Evolutionary conservation across 1,284 basidiomycete species (phyloP).

Genomic region (Macrocystidia cucumis): DNA sequence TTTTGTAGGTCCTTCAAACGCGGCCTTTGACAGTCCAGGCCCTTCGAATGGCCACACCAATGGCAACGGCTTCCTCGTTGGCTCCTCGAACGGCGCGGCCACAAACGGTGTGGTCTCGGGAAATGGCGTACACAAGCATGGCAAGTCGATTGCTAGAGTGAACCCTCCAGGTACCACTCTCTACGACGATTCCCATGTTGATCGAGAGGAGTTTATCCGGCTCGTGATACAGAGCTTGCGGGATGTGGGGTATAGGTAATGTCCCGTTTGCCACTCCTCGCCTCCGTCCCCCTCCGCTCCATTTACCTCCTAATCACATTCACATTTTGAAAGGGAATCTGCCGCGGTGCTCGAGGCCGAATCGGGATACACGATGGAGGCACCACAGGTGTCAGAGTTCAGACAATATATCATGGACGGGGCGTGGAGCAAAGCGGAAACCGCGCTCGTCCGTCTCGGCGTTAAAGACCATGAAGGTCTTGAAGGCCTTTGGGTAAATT

Average conservation of each 20-base stretch:
- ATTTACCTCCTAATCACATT: conserved; percentile 2
- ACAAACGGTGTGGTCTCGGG: conserved; percentile 22
- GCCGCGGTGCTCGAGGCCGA: conserved; percentile 86
- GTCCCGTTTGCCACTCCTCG: too few relatives aligned
- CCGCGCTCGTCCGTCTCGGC: conserved; percentile 61
- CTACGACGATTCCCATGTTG: conserved; percentile 70
- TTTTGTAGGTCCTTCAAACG: conserved; percentile 46
- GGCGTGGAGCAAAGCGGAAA: conserved; percentile 79
- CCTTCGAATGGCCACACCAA: conserved; percentile 44
- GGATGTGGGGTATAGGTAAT: conserved; percentile 92
- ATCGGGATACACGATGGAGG: conserved; percentile 87
- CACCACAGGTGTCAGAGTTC: conserved; percentile 74
- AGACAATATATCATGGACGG: conserved; percentile 79
- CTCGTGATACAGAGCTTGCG: conserved; percentile 86
- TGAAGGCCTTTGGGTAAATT: conserved; percentile 57
- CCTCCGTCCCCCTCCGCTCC: conserved; percentile 15
- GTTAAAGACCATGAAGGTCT: conserved; percentile 58
- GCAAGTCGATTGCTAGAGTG: conserved; percentile 45
- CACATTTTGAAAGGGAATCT: conserved; percentile 59
- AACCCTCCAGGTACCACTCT: conserved; percentile 62
- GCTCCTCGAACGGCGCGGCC: conserved; percentile 25
- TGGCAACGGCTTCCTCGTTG: conserved; percentile 23
- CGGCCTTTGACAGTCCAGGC: conserved; percentile 33
- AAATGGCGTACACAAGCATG: conserved; percentile 41
- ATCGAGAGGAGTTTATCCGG: conserved; percentile 89